A percentile compares a stretch with the other conserved stretches of the same genome.
Conservation (phyloP, 2,329 filamentous ascomycete genomes). For the Nannizzia gypsea region DNA sequence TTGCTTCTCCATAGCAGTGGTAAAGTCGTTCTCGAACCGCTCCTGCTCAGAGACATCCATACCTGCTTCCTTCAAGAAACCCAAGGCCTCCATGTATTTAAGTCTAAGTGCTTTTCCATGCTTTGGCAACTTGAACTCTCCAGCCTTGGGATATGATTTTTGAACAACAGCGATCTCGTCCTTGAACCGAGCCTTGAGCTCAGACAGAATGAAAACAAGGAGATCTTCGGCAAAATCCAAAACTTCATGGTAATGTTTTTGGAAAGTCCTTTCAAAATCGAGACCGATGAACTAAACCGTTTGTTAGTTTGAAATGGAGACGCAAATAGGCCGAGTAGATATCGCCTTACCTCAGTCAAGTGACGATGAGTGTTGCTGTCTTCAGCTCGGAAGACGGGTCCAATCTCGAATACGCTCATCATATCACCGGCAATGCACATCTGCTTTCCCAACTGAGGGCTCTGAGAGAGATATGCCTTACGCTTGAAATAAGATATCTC, state of each 20-base stretch:
- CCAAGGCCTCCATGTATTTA: conserved; percentile 40
- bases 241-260: conserved; percentile 41
- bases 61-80: conserved; percentile 38
- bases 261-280: conserved; percentile 42
- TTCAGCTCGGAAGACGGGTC: conserved; percentile 55
- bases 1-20: conserved; percentile 46
- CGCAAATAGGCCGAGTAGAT: background rate
- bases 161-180: conserved; percentile 37
- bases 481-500: conserved; percentile 79
- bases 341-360: conserved; percentile 45
- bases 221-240: conserved; percentile 39
- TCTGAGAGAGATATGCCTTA: conserved; percentile 57
- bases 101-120: conserved; percentile 38
- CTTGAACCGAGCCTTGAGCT: conserved; percentile 35
- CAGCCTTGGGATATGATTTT: conserved; percentile 40
- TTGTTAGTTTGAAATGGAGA: background rate
- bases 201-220: conserved; percentile 38
- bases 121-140: conserved; percentile 40
- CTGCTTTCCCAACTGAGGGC: conserved; percentile 56
- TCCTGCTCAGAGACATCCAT: conserved; percentile 40
- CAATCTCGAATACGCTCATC: conserved; percentile 53
- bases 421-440: conserved; percentile 55
- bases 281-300: conserved; percentile 37
- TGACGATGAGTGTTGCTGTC: conserved; percentile 57
- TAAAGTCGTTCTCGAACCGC: conserved; percentile 37